These are phyloP conservation scores for Phlegmacium glaucopus DNA, from an alignment of 768 basidiomycete genomes.

Conservation along the genomic window DNA sequence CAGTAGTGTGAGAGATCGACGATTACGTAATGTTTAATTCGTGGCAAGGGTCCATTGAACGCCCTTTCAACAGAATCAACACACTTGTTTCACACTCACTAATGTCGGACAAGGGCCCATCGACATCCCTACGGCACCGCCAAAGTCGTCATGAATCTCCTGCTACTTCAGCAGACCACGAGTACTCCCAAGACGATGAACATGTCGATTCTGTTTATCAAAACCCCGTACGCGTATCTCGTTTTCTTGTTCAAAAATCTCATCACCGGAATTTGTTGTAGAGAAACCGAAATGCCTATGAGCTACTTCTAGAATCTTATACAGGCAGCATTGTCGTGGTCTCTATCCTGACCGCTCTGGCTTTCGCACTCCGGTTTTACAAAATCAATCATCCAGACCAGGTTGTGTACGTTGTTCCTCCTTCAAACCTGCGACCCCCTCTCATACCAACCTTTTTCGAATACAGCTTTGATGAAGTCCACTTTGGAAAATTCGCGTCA, in stretches of 20 bases:
- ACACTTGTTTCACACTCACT: too few relatives aligned
- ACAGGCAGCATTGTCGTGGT: slow-evolving; percentile 64
- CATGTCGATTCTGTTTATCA: slow-evolving; percentile 47
- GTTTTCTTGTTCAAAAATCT: slow-evolving; percentile 2
- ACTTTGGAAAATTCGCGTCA: slow-evolving; percentile 97
- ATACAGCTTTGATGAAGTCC: slow-evolving; percentile 91
- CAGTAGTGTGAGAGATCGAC: too few relatives aligned
- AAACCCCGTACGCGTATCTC: slow-evolving; percentile 38
- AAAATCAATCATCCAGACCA: slow-evolving; percentile 94
- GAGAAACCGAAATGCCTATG: slow-evolving; percentile 58
- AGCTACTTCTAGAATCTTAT: slow-evolving; percentile 59
- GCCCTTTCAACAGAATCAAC: too few relatives aligned
- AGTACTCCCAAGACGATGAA: slow-evolving; percentile 47
- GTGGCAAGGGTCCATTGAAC: slow-evolving; percentile 6
- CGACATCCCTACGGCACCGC: slow-evolving; percentile 19
- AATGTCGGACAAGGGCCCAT: slow-evolving; percentile 30
- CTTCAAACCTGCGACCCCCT: background rate
- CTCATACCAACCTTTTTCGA: background rate
- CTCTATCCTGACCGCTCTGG: slow-evolving; percentile 62
- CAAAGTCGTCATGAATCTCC: slow-evolving; percentile 16
- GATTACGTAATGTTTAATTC: slow-evolving; percentile 9
- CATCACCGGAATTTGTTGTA: slow-evolving; percentile 10
- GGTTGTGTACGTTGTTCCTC: slow-evolving; percentile 68
- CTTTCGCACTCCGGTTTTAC: slow-evolving; percentile 86
- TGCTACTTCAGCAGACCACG: slow-evolving; percentile 15